phyloP scores from a whole-genome alignment of 495 filamentous ascomycete genomes.

The Talaromyces ruber region DNA sequence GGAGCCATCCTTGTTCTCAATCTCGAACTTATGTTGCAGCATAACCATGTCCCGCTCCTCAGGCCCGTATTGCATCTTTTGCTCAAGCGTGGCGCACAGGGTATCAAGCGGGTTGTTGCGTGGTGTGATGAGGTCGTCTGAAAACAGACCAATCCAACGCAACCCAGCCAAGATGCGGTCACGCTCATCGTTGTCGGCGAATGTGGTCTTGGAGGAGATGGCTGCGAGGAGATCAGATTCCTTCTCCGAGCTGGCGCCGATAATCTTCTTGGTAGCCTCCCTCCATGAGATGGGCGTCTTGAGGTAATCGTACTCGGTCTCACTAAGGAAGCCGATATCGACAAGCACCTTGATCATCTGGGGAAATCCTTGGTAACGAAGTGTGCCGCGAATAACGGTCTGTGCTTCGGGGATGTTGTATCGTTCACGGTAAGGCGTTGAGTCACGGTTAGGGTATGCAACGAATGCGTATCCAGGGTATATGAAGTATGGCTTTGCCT shows the following conservation, averaged over 20 bases:
- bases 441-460: conserved; percentile 90
- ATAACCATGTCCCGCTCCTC: conserved; percentile 81
- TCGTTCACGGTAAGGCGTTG: conserved; percentile 72
- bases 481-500: conserved; percentile 85
- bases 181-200: conserved; percentile 63
- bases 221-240: conserved; percentile 62
- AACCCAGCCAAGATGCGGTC: conserved; percentile 68
- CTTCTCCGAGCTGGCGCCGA: conserved; percentile 52
- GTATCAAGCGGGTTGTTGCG: conserved; percentile 79
- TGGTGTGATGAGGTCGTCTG: conserved; percentile 61
- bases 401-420: conserved; percentile 81
- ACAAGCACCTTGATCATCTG: conserved; percentile 81
- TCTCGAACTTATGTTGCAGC: conserved; percentile 90
- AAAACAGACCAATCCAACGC: conserved; percentile 84
- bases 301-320: conserved; percentile 52
- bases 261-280: conserved; percentile 66
- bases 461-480: conserved; percentile 86
- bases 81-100: conserved; percentile 79
- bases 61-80: conserved; percentile 84
- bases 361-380: conserved; percentile 80
- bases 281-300: conserved; percentile 64
- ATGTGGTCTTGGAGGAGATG: conserved; percentile 66
- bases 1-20: conserved; percentile 70
- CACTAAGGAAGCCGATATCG: conserved; percentile 73
- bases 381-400: conserved; percentile 56